A percentile compares a stretch with the other conserved stretches of the same genome.
These are phyloP conservation scores for Alternaria angustiovoidea DNA, from an alignment of 2,329 filamentous ascomycete species.

Conservation along the genomic window DNA sequence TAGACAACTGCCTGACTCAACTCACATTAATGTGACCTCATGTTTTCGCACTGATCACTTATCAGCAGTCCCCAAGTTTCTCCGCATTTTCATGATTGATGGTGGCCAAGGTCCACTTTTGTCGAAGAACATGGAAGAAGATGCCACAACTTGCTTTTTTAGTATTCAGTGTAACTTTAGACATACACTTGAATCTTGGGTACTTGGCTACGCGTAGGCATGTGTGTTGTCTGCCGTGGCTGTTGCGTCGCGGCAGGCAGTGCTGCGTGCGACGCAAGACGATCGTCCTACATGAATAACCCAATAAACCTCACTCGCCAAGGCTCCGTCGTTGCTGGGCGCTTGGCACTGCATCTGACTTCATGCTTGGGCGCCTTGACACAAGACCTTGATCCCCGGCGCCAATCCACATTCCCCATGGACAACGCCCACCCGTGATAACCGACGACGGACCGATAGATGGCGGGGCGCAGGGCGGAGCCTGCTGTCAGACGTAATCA, in stretches of 20 bases:
- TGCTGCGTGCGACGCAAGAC: constrained; percentile 2
- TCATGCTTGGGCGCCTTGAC: not conserved
- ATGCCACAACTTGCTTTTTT: not conserved
- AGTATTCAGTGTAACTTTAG: not conserved
- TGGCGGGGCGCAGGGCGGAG: not conserved
- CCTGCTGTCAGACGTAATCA: constrained; percentile 9
- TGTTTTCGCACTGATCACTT: not conserved
- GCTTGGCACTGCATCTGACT: not conserved
- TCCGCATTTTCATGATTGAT: not conserved
- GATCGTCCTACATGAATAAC: not conserved
- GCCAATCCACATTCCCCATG: not conserved
- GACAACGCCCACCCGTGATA: not conserved
- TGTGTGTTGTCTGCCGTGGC: constrained; percentile 1
- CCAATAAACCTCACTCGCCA: not conserved
- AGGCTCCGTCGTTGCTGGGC: not conserved
- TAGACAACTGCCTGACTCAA: not conserved
- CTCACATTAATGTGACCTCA: not conserved
- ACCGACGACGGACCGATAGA: constrained; percentile 12
- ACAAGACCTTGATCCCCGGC: not conserved
- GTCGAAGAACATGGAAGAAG: not conserved
- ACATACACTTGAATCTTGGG: not conserved
- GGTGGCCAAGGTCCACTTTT: not conserved
- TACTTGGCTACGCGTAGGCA: constrained; percentile 7
- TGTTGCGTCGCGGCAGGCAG: constrained; percentile 3
- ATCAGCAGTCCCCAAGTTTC: not conserved